Base-by-base conservation (phyloP, 139 green algal species). In the Eudorina sp. region DNA sequence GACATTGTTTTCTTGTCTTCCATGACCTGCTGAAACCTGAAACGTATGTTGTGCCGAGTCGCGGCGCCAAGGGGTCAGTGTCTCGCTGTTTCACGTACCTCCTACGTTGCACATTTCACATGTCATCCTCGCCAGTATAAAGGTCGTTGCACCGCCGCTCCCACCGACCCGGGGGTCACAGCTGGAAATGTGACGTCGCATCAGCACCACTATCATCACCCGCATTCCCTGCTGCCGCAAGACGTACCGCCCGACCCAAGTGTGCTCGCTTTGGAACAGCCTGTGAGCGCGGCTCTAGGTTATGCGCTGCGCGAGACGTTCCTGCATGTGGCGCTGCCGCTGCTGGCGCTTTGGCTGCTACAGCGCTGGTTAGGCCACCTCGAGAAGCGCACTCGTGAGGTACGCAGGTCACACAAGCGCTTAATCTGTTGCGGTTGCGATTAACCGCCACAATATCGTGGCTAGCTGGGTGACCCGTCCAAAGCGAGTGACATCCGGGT, bases 251-350 rank as follows among this genome's bases (percentile, higher is more conserved):
- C 79, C 3, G 79, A 86, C 51, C 79, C 79, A 1, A n/a, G 14
- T 0, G 43, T 76, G 13, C 40, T 86, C 1, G 79, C 79, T 8
- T 5, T 76, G 29, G 13, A 4, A 6, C 79, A 86, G 79, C 79
- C 79, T 0, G 58, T 43, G 1, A 19, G 14, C 2, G 79, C 79
- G 9, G 79, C 79, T 7, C 43, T 86, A 25, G 31, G 29, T 3
- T 86, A 87, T 25, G 64, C 64, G 31, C 40, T 25, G 23, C 81
- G 81, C 34, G 81, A 87, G 66, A 45, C 77, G 3, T 14, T 38
- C 27, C 64, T 87, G 19, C 81, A 87, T 8, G 81, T 87, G 45
- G 81, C 23, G 21, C 81, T 87, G 45, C 81, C 81, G 46, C 81
- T 87, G 81, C 64, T 87, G 46, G 45, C 46, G 4, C 43, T 87